Evolutionary conservation across 768 basidiomycete genomes (phyloP).

Genomic region (Pulveroboletus sp.): DNA sequence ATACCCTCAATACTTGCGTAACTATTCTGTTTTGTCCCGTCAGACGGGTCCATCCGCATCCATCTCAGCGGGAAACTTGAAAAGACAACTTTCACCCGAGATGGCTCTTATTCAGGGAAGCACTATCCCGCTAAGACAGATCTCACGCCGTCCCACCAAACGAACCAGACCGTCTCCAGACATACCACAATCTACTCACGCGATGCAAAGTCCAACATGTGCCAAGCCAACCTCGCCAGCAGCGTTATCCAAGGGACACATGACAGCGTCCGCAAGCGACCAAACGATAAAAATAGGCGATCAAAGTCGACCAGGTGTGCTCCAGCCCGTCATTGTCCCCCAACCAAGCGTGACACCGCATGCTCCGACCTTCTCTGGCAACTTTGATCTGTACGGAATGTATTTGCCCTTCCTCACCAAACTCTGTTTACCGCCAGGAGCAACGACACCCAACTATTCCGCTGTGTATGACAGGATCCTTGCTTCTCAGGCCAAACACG

Average conservation of each 20-base stretch:
- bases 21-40: too few species aligned
- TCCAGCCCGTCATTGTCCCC: slow-evolving; percentile 5
- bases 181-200: slow-evolving; percentile 4
- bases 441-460: slow-evolving; percentile 24
- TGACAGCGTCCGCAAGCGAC: not conserved
- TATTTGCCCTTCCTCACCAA: slow-evolving; percentile 33
- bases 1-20: not conserved
- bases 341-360: slow-evolving; percentile 6
- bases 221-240: slow-evolving; percentile 3
- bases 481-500: slow-evolving; percentile 35
- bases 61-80: slow-evolving; percentile 18
- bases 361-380: slow-evolving; percentile 27
- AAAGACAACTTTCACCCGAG: slow-evolving; percentile 20
- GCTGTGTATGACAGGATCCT: slow-evolving; percentile 34
- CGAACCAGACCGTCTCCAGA: slow-evolving; percentile 13
- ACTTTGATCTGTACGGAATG: slow-evolving; percentile 39
- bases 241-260: slow-evolving; percentile 7
- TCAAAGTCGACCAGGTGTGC: not conserved
- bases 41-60: slow-evolving; percentile 15
- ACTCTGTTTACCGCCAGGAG: slow-evolving; percentile 28
- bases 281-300: not conserved
- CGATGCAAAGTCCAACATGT: slow-evolving; percentile 4
- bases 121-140: not conserved
- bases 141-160: slow-evolving; percentile 16
- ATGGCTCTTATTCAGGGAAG: slow-evolving; percentile 1